Evolutionary conservation across 2,329 filamentous ascomycete species (phyloP).

Genomic region (Coccinonectria pachysandricola): DNA sequence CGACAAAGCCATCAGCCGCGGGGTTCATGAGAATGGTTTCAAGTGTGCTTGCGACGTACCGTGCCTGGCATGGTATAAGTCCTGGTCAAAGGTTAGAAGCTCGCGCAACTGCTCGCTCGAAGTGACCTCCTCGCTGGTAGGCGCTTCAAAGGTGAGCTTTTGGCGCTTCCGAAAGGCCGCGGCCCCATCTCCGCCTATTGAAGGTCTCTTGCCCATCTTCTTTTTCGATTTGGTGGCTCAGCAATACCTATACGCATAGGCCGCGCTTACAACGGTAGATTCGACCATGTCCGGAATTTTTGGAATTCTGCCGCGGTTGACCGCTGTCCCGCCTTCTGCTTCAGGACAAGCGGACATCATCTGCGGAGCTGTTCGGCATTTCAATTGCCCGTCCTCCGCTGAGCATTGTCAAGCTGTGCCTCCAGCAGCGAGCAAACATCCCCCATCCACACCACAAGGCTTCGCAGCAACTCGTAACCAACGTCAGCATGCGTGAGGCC

Average conservation of each 20-base stretch:
- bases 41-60: constrained; percentile 30
- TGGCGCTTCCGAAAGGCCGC: constrained; percentile 40
- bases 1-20: too few species aligned
- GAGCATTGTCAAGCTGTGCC: too few species aligned
- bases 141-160: constrained; percentile 45
- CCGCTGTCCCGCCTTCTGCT: constrained; percentile 21
- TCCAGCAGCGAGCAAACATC: too few species aligned
- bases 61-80: constrained; percentile 56
- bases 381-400: too few species aligned
- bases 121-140: constrained; percentile 50
- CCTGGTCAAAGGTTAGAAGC: constrained; percentile 61
- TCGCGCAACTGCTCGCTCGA: constrained; percentile 57
- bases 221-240: too few species aligned
- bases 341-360: too few species aligned
- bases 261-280: too few species aligned
- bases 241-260: too few species aligned
- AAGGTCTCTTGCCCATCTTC: constrained; percentile 36
- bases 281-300: constrained; percentile 21
- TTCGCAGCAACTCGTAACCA: too few species aligned
- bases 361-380: too few species aligned
- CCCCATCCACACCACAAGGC: too few species aligned
- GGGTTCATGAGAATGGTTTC: not conserved
- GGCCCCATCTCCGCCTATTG: constrained; percentile 29
- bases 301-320: constrained; percentile 25
- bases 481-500: too few species aligned